Evolutionary conservation across 1,284 basidiomycete genomes (phyloP).

Genomic region (Ceratobasidium sp.): DNA sequence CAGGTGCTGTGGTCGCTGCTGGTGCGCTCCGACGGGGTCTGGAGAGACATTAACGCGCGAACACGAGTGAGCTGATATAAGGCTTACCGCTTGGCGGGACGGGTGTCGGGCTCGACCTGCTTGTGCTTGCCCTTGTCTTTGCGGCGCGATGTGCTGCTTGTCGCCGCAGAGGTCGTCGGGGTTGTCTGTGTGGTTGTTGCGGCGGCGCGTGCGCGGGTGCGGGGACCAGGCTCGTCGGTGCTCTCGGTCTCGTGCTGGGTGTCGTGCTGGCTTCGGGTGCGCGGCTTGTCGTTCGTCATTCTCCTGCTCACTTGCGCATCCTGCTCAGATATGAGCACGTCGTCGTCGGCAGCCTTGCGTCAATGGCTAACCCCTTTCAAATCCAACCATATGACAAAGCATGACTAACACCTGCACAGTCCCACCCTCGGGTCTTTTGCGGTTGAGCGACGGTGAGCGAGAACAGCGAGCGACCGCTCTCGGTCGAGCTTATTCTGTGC

Average conservation of each 20-base stretch:
- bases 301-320: conserved; percentile 40
- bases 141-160: conserved; percentile 11
- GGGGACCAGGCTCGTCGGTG: conserved; percentile 36
- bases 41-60: conserved; percentile 15
- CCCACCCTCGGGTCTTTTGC: background rate
- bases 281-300: conserved; percentile 43
- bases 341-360: conserved; percentile 15
- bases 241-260: conserved; percentile 26
- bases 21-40: conserved; percentile 29
- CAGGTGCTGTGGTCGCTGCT: conserved; percentile 29
- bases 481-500: background rate
- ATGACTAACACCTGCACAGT: conserved; percentile 24
- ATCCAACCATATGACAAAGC: conserved; percentile 17
- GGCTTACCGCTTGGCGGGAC: conserved; percentile 37
- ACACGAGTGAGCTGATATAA: conserved; percentile 11
- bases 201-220: conserved; percentile 37
- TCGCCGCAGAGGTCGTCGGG: conserved; percentile 1
- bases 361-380: background rate
- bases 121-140: conserved; percentile 38
- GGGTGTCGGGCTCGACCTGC: conserved; percentile 30
- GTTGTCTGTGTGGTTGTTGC: conserved; percentile 17
- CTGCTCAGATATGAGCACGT: conserved; percentile 36
- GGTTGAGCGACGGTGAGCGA: too few relatives aligned
- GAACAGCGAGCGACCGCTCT: too few relatives aligned
- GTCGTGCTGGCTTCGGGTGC: conserved; percentile 40